Conservation (phyloP, 257 asterid genomes). For the Solanum sparsipilum region DNA sequence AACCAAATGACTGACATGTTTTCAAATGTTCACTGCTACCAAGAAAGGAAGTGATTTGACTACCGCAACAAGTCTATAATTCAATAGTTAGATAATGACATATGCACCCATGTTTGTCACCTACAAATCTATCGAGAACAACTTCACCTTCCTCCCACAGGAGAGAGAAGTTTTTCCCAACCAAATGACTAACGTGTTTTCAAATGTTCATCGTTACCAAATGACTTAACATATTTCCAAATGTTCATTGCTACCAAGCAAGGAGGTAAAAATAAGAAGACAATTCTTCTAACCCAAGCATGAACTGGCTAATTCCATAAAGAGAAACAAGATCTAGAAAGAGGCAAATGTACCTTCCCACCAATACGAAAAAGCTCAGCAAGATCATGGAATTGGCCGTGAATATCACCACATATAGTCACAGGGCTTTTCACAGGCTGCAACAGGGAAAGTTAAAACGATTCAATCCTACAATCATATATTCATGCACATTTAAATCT, state of each 20-base stretch:
- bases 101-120: background rate
- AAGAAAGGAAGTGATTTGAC: background rate
- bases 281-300: background rate
- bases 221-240: background rate
- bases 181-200: background rate
- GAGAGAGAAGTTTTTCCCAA: background rate
- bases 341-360: slow-evolving; percentile 42
- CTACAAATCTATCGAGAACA: background rate
- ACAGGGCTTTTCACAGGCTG: slow-evolving; percentile 91
- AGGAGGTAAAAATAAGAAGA: background rate
- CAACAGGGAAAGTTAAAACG: slow-evolving; percentile 10
- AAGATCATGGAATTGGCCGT: slow-evolving; percentile 82
- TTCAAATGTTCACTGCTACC: background rate
- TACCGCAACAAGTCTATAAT: background rate
- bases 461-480: background rate
- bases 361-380: slow-evolving; percentile 84
- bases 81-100: background rate
- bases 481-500: background rate
- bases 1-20: background rate
- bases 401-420: slow-evolving; percentile 87
- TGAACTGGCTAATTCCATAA: background rate
- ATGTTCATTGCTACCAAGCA: background rate
- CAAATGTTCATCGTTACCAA: background rate
- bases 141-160: background rate
- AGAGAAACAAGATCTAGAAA: background rate